These are phyloP conservation scores for Nidula microcarpa DNA, from an alignment of 768 basidiomycete species.

Conservation along the genomic window DNA sequence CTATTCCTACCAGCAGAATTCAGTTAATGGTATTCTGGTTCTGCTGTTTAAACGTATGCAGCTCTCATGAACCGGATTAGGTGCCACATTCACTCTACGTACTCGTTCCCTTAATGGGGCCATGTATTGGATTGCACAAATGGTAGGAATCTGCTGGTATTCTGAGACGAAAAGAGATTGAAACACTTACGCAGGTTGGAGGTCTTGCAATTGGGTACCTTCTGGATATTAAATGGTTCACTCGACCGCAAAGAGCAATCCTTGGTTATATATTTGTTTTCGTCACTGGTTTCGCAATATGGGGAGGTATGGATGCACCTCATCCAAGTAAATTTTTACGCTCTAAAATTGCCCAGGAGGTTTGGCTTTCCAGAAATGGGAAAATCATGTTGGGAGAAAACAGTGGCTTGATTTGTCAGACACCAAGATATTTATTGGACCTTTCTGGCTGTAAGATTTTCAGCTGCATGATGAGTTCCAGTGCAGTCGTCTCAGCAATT, in stretches of 20 bases:
- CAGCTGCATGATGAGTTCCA: background rate
- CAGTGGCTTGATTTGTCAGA: constrained; percentile 22
- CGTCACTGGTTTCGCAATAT: constrained; percentile 20
- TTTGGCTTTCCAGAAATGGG: constrained; percentile 23
- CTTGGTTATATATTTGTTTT: constrained; percentile 18
- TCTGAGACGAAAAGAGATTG: background rate
- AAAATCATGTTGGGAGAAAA: constrained; percentile 13
- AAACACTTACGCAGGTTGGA: constrained; percentile 11
- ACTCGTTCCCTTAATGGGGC: constrained; percentile 23
- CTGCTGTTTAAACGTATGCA: background rate
- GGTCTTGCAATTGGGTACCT: constrained; percentile 19
- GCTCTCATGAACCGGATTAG: constrained; percentile 4
- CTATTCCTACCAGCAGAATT: constrained; percentile 25
- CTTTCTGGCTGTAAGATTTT: constrained; percentile 21
- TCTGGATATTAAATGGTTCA: constrained; percentile 20
- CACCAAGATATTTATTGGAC: constrained; percentile 16
- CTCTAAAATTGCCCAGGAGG: constrained; percentile 10
- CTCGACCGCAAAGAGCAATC: constrained; percentile 21
- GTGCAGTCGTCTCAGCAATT: too few species aligned
- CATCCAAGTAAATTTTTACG: background rate
- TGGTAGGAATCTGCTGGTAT: constrained; percentile 11
- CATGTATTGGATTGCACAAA: constrained; percentile 26
- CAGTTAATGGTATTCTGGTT: constrained; percentile 15
- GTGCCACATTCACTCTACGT: constrained; percentile 20
- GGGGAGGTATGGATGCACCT: constrained; percentile 14